These are phyloP conservation scores for Phytophthora tubulina DNA, from an alignment of 352 stramenopile species.

Conservation along the genomic window DNA sequence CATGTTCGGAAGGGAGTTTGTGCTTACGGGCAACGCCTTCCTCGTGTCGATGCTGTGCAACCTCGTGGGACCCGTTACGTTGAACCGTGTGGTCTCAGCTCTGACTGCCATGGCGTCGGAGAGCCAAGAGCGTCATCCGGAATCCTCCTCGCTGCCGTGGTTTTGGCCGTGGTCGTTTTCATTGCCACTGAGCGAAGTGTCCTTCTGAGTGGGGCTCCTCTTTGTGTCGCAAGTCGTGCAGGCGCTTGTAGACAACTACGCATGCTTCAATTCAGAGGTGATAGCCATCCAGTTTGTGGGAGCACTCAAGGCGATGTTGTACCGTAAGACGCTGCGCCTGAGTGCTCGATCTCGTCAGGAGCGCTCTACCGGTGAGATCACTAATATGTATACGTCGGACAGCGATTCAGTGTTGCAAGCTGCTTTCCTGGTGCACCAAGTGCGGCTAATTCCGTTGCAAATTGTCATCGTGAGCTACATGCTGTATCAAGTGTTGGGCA, in stretches of 20 bases:
- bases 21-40: background rate
- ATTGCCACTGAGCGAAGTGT: background rate
- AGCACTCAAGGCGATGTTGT: background rate
- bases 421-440: background rate
- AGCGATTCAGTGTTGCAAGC: background rate
- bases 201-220: background rate
- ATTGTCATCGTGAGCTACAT: background rate
- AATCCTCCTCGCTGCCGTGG: background rate
- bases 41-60: background rate
- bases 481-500: background rate
- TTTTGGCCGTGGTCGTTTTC: background rate
- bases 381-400: background rate
- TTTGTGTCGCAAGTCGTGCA: background rate
- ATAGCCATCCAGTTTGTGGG: background rate
- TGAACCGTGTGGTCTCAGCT: background rate
- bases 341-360: background rate
- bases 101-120: background rate
- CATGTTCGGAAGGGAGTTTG: background rate
- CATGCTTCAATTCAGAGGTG: background rate
- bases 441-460: background rate
- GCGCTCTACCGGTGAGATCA: background rate
- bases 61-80: background rate
- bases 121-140: background rate
- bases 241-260: background rate
- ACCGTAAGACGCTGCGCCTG: background rate